Percentiles rank a stretch among this genome's conserved stretches.
Evolutionary conservation across 257 asterid species (phyloP).

Genomic region (Solanum etuberosum): DNA sequence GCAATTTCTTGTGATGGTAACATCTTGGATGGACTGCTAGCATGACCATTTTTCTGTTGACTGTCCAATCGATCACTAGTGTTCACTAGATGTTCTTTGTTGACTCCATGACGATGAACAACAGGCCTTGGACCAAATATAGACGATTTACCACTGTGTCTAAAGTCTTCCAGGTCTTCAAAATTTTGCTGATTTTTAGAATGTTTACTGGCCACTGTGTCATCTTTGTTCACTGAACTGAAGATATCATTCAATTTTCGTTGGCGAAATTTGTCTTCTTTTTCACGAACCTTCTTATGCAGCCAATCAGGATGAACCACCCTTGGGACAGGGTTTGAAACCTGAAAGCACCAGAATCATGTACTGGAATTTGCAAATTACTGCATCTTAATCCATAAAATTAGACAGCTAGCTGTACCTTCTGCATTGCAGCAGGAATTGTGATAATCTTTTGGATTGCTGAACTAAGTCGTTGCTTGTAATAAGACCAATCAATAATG

Average conservation of each 20-base stretch:
- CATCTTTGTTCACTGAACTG: constrained; percentile 34
- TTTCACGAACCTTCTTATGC: constrained; percentile 95
- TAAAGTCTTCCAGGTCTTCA: constrained; percentile 79
- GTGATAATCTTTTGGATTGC: constrained; percentile 90
- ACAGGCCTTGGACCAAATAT: constrained; percentile 48
- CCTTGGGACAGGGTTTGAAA: constrained; percentile 98
- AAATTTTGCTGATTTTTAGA: constrained; percentile 30
- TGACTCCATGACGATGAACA: constrained; percentile 46
- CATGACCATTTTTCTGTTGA: constrained; percentile 22
- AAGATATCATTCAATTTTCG: constrained; percentile 80
- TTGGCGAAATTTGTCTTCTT: constrained; percentile 94
- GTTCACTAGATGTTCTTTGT: constrained; percentile 22
- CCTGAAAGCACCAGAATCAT: constrained; percentile 28
- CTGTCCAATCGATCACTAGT: constrained; percentile 24
- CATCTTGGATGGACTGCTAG: constrained; percentile 15
- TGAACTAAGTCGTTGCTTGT: constrained; percentile 91
- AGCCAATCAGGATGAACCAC: constrained; percentile 99
- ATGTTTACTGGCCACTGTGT: constrained; percentile 17
- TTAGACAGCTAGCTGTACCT: constrained; percentile 32
- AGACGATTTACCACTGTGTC: constrained; percentile 31
- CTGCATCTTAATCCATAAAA: constrained; percentile 5
- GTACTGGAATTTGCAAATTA: constrained; percentile 15
- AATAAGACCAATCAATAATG: constrained; percentile 96
- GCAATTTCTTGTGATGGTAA: constrained; percentile 26
- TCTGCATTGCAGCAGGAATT: constrained; percentile 99